Evolutionary conservation across 176 grass and related monocot genomes (phyloP).

Genomic region (Melocanna baccifera): DNA sequence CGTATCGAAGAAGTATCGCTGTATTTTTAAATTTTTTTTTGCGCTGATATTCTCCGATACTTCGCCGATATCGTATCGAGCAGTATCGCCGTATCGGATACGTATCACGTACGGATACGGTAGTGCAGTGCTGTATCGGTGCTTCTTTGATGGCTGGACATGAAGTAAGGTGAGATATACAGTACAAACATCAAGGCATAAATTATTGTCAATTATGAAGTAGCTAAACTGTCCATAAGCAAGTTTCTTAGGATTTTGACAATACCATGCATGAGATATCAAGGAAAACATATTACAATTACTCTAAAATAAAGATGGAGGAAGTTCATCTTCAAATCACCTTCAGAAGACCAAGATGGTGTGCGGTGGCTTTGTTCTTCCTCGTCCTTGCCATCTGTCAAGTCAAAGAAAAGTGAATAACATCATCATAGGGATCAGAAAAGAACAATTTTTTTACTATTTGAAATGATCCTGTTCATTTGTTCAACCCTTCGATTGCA

Average conservation of each 20-base stretch:
- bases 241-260: not conserved
- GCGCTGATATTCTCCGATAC: no score
- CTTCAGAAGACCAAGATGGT: constrained; percentile 98
- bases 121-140: no score
- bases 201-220: not conserved
- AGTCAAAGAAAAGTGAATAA: not conserved
- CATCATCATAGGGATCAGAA: not conserved
- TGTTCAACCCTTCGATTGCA: not conserved
- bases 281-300: not conserved
- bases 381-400: constrained; percentile 85
- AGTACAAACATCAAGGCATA: not conserved
- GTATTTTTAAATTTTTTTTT: no score
- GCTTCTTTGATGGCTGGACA: not conserved
- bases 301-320: not conserved
- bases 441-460: not conserved
- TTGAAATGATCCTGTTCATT: not conserved
- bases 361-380: constrained; percentile 95
- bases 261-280: not conserved
- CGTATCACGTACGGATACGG: no score
- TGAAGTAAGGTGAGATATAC: not conserved
- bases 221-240: not conserved
- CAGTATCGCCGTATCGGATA: no score
- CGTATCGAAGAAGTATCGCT: no score
- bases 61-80: no score
- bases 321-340: constrained; percentile 32